Percentiles rank a stretch among this genome's conserved stretches.
Conservation (phyloP, 2,329 filamentous ascomycete species). For the Orbilia javanica region DNA sequence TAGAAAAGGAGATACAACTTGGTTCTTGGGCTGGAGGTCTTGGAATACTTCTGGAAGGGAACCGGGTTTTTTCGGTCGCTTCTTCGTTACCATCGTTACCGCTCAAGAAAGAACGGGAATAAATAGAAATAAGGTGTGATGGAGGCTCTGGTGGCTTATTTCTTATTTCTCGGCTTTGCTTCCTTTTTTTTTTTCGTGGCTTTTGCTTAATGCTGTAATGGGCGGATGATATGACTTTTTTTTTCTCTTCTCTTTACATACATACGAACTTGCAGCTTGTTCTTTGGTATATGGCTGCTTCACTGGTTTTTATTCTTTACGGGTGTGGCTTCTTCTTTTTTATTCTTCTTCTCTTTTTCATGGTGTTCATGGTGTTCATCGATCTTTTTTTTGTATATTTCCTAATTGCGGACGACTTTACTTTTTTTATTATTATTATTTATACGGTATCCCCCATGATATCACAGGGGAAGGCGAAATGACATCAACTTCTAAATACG, state of each 20-base stretch:
- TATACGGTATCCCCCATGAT: conserved; percentile 1
- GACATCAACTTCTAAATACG: background rate
- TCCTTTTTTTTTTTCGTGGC: conserved; percentile 1
- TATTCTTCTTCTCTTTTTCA: no score
- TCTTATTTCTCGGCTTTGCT: background rate
- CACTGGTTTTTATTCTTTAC: background rate
- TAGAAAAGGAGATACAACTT: background rate
- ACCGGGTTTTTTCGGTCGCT: background rate
- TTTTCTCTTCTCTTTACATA: no score
- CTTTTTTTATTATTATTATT: conserved; percentile 4
- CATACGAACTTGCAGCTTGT: background rate
- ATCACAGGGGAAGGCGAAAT: background rate
- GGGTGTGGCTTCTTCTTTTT: background rate
- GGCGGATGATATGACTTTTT: background rate
- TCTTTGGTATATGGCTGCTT: background rate
- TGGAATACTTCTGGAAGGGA: background rate
- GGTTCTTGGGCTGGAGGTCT: no score
- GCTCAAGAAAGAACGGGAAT: background rate
- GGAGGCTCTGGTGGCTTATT: background rate
- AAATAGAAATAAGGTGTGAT: background rate
- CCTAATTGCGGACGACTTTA: background rate
- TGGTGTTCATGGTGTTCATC: conserved; percentile 14
- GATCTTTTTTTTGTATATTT: background rate
- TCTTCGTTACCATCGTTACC: background rate
- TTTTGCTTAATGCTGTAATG: conserved; percentile 16